Conservation (phyloP, 768 basidiomycete genomes). For the Agrocybe chaxingu region DNA sequence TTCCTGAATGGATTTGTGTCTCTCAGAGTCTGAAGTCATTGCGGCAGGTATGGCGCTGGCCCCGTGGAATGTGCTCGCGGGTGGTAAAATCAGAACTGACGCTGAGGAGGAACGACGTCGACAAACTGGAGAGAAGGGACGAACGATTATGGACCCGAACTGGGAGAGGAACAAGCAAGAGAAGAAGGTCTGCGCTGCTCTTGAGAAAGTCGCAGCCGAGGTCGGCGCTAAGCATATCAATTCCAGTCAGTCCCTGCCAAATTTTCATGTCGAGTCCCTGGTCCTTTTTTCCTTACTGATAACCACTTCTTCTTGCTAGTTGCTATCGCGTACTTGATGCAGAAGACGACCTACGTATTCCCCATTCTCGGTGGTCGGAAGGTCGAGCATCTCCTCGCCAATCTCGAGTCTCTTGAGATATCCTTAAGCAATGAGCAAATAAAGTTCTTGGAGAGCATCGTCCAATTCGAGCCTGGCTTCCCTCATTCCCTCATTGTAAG, state of each 20-base stretch:
- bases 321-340: constrained; percentile 41
- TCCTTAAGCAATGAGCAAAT: too few relatives aligned
- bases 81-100: constrained; percentile 49
- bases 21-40: neutral
- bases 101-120: constrained; percentile 33
- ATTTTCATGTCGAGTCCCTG: neutral
- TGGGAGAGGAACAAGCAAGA: constrained; percentile 50
- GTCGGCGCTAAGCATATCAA: constrained; percentile 46
- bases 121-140: constrained; percentile 36
- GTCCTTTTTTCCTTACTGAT: constrained; percentile 1
- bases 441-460: too few relatives aligned
- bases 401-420: too few relatives aligned
- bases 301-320: constrained; percentile 22
- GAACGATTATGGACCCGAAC: constrained; percentile 20
- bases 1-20: neutral
- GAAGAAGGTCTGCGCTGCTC: constrained; percentile 34
- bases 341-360: too few relatives aligned
- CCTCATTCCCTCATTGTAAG: too few relatives aligned
- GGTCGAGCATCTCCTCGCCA: too few relatives aligned
- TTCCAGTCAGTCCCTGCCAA: constrained; percentile 30
- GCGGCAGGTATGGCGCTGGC: constrained; percentile 28
- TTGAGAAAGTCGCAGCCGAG: constrained; percentile 49
- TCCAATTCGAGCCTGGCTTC: too few relatives aligned
- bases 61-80: constrained; percentile 31
- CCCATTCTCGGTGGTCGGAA: too few relatives aligned